A percentile compares a stretch with the other conserved stretches of the same genome.
phyloP scores from a whole-genome alignment of 305 asterid genomes.

The Vinca major region DNA sequence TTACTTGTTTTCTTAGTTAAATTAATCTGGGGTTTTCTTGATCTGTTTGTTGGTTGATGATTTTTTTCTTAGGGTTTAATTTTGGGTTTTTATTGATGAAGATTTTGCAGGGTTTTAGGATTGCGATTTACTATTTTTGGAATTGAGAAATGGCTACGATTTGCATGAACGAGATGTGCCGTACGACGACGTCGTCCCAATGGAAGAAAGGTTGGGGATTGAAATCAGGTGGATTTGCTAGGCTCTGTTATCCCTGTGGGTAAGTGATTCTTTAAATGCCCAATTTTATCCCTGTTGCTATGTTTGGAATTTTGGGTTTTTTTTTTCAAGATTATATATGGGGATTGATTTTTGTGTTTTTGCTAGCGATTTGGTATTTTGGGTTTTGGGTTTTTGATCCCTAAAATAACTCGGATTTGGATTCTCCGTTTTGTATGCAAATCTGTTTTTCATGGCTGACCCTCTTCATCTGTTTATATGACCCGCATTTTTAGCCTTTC shows the following conservation, averaged over 20 bases:
- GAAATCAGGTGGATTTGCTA: conserved; percentile 84
- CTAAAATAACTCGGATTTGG: conserved; percentile 21
- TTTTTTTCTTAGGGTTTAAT: conserved; percentile 24
- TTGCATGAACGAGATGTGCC: conserved; percentile 84
- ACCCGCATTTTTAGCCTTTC: conserved; percentile 10
- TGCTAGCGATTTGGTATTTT: background rate
- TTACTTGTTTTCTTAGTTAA: background rate
- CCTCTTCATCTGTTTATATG: too few relatives aligned
- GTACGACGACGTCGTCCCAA: conserved; percentile 63
- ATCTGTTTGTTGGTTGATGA: conserved; percentile 16
- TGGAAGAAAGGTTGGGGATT: conserved; percentile 89
- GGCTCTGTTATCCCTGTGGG: conserved; percentile 86
- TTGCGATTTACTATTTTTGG: too few relatives aligned
- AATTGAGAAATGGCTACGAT: conserved; percentile 52
- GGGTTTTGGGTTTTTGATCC: conserved; percentile 25
- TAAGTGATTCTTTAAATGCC: conserved; percentile 29
- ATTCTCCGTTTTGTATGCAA: conserved; percentile 19
- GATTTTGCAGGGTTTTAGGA: too few relatives aligned
- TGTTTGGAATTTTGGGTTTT: conserved; percentile 7
- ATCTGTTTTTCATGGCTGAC: conserved; percentile 10
- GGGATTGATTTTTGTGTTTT: conserved; percentile 4
- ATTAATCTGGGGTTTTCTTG: conserved; percentile 16
- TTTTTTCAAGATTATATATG: background rate
- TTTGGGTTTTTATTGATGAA: conserved; percentile 14
- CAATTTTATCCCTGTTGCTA: conserved; percentile 8